A percentile compares a stretch with the other conserved stretches of the same genome.
phyloP scores from a whole-genome alignment of 305 asterid species.

The Stenogyne calaminthoides region DNA sequence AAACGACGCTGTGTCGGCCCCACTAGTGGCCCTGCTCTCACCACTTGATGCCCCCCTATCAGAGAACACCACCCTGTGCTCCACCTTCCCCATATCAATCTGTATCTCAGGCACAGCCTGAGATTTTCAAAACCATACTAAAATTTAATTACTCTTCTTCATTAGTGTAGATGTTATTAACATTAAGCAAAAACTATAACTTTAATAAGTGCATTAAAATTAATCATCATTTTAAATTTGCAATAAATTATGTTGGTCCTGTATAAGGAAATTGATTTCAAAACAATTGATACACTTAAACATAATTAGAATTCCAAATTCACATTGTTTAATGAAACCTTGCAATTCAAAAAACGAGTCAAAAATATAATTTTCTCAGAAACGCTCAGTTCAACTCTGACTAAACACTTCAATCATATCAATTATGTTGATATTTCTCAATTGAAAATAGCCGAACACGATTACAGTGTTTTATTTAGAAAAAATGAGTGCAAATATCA shows the following conservation, averaged over 20 bases:
- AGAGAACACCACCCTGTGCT: constrained; percentile 78
- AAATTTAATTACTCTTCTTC: not conserved
- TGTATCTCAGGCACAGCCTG: constrained; percentile 77
- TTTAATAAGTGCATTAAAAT: not conserved
- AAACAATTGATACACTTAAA: not conserved
- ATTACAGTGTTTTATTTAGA: not conserved
- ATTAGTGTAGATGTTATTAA: not conserved
- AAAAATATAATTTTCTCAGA: no score
- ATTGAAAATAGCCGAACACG: not conserved
- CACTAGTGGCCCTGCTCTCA: constrained; percentile 78
- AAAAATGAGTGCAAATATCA: not conserved
- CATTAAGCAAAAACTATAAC: not conserved
- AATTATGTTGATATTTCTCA: not conserved
- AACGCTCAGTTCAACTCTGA: constrained; percentile 3
- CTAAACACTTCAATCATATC: not conserved
- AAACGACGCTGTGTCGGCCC: constrained; percentile 60
- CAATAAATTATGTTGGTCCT: not conserved
- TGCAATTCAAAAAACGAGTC: not conserved
- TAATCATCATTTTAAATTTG: not conserved
- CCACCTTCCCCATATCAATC: constrained; percentile 83
- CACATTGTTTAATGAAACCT: not conserved
- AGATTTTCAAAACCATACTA: constrained; percentile 5
- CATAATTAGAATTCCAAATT: not conserved
- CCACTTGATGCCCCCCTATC: constrained; percentile 77
- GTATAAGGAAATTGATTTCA: not conserved